A percentile compares a stretch with the other conserved stretches of the same genome.
These are phyloP conservation scores for Ophiostoma novo-ulmi DNA, from an alignment of 2,329 filamentous ascomycete species.

Conservation along the genomic window DNA sequence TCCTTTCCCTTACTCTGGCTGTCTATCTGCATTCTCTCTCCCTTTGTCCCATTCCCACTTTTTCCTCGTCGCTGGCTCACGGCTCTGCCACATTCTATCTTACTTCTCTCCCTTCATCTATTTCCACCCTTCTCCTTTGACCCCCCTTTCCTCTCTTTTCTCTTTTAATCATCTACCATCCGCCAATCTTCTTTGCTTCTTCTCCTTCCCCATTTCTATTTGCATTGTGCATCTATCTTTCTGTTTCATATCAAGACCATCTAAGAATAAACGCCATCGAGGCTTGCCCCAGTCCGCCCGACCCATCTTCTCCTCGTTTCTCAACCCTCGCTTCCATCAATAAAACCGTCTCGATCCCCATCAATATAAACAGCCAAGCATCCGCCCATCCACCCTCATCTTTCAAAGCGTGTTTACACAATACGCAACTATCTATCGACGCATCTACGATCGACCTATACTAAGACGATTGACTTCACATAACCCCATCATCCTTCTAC, in stretches of 20 bases:
- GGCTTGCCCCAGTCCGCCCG: not conserved
- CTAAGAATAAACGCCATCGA: constrained; percentile 3
- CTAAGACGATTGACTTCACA: not conserved
- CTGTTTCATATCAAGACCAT: constrained; percentile 14
- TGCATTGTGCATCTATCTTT: constrained; percentile 11
- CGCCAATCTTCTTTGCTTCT: not conserved
- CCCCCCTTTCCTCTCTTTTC: constrained; percentile 1
- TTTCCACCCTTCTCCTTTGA: constrained; percentile 11
- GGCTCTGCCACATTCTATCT: not conserved
- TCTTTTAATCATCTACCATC: constrained; percentile 12
- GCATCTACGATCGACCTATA: not conserved
- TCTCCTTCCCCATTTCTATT: not conserved
- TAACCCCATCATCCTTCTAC: not conserved
- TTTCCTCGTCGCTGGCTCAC: constrained; percentile 1
- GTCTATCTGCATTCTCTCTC: not conserved
- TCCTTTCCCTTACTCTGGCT: constrained; percentile 12
- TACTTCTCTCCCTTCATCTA: not conserved
- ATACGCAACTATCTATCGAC: not conserved
- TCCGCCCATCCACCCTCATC: not conserved
- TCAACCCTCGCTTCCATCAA: not conserved
- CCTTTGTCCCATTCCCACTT: not conserved
- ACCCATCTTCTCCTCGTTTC: not conserved
- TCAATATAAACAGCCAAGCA: constrained; percentile 6
- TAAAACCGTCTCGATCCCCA: not conserved
- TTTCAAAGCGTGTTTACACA: not conserved